Evolutionary conservation across 495 filamentous ascomycete species (phyloP).

Genomic region (Neurospora sublineolata): DNA sequence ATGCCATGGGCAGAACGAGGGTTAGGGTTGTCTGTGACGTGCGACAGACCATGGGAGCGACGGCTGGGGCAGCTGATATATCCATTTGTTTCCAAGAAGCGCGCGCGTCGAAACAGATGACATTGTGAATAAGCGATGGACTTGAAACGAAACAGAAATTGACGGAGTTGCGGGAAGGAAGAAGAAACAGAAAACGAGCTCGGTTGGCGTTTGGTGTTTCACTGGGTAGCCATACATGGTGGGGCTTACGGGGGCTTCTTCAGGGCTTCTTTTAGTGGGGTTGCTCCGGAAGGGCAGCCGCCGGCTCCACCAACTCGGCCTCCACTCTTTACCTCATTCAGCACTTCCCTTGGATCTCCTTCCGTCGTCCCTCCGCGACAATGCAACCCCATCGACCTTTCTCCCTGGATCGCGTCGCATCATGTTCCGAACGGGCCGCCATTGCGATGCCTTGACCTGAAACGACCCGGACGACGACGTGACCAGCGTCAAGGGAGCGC

Average conservation of each 20-base stretch:
- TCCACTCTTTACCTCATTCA: neutral
- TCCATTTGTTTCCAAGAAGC: neutral
- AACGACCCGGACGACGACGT: neutral
- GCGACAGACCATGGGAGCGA: neutral
- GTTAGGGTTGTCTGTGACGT: neutral
- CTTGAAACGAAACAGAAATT: neutral
- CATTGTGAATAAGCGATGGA: neutral
- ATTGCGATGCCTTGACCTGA: conserved; percentile 6
- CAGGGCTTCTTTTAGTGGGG: neutral
- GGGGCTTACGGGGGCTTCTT: neutral
- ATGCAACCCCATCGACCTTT: conserved; percentile 11
- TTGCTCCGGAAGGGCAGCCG: neutral
- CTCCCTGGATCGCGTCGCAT: conserved; percentile 3
- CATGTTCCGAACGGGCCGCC: conserved; percentile 11
- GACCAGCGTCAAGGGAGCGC: neutral
- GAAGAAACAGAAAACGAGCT: neutral
- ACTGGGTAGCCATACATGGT: neutral
- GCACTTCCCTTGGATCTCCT: conserved; percentile 1
- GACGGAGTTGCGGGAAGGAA: neutral
- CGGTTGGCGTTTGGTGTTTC: neutral
- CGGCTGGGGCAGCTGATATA: neutral
- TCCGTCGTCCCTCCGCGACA: conserved; percentile 20
- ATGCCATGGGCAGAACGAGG: neutral
- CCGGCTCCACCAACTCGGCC: neutral
- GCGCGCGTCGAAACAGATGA: neutral